Base-by-base conservation (phyloP, 495 filamentous ascomycete genomes). In the Penicillium tannophilum region DNA sequence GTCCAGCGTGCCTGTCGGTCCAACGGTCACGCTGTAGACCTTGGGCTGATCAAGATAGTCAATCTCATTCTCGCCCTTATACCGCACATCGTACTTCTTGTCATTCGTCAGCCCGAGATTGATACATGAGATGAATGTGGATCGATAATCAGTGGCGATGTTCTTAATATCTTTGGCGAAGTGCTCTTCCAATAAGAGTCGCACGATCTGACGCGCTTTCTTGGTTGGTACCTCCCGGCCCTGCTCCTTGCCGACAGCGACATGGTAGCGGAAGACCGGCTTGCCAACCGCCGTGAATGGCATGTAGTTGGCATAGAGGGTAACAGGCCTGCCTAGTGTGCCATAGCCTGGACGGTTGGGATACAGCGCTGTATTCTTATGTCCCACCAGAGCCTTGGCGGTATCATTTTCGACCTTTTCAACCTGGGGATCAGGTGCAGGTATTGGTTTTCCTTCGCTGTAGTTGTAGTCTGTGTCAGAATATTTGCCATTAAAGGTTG, bases 271-370 rank as follows among this genome's bases (percentile, higher is more conserved):
- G 54, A 67, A 84, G 43, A 61, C 65, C 19, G 54, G 61, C 44
- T 62, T 75, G 60, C 58, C 79, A 28, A 63, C 59, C 0, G 71
- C 65, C 23, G 74, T 72, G 23, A 90, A 54, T 3, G 79, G 71
- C 60, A 89, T 83, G 56, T 87, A 88, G 67, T 90, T 90, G 36
- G 88, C 78, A 77, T 82, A 88, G 1, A 90, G 74, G 7, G 70
- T 66, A 4, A 86, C 73, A 17, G 67, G 50, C 7, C 33, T 67
- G 17, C 88, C 88, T 14, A 58, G 58, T 1, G 74, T 84, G 42
- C 86, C 86, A 64, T 81, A 88, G 4, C 76, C 80, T n/a, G 88
- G 88, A 8, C 87, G 81, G 26, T 70, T 56, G n/a, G 70, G 70
- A 56, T 71, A 69, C 35, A 43, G 47, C 11, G 67, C 24, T 2